Evolutionary conservation across 495 filamentous ascomycete genomes (phyloP).

Genomic region (Hypoxylon fragiforme): DNA sequence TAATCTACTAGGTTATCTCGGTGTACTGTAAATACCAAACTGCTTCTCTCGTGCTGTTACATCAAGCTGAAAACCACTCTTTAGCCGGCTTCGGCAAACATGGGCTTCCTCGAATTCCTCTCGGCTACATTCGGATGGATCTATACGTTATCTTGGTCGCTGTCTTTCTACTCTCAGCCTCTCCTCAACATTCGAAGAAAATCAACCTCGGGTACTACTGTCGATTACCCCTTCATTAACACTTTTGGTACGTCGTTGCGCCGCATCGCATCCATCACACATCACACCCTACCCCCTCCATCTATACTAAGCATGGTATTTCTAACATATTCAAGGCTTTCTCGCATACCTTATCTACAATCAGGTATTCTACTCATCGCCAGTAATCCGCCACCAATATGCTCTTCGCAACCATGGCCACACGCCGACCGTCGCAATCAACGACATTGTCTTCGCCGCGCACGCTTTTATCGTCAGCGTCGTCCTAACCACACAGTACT

Average conservation of each 20-base stretch:
- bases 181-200: conserved; percentile 72
- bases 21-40: no score
- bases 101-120: conserved; percentile 44
- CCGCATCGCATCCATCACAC: neutral
- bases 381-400: conserved; percentile 78
- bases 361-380: conserved; percentile 72
- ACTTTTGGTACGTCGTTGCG: conserved; percentile 60
- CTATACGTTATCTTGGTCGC: conserved; percentile 75
- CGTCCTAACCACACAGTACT: conserved; percentile 72
- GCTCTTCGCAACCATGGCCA: conserved; percentile 72
- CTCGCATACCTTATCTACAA: conserved; percentile 76
- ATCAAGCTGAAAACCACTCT: no score
- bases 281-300: neutral
- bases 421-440: conserved; percentile 81
- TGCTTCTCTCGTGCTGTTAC: no score
- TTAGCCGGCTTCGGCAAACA: conserved; percentile 27
- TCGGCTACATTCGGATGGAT: conserved; percentile 61
- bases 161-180: conserved; percentile 92
- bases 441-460: conserved; percentile 82
- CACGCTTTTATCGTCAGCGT: conserved; percentile 73
- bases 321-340: conserved; percentile 62
- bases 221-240: conserved; percentile 87
- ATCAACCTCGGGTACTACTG: conserved; percentile 78
- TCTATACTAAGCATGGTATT: no score
- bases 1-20: no score